Percentiles rank a stretch among this genome's conserved stretches.
phyloP scores from a whole-genome alignment of 2,329 filamentous ascomycete species.

The Cladosporium sp. region DNA sequence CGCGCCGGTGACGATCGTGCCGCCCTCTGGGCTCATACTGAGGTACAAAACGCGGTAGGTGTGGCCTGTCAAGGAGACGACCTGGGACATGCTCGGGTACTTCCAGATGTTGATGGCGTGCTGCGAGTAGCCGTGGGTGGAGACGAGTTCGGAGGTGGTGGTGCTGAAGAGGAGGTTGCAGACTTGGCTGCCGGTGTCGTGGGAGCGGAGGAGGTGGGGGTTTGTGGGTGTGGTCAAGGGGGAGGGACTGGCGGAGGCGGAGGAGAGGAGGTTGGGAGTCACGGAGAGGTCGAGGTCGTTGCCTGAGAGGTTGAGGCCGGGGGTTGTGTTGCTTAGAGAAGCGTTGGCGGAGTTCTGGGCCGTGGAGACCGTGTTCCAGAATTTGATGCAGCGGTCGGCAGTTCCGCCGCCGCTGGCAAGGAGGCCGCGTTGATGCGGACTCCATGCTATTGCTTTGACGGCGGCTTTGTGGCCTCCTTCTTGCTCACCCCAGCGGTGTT shows the following conservation, averaged over 20 bases:
- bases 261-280: conserved; percentile 24
- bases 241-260: conserved; percentile 30
- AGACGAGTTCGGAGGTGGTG: conserved; percentile 96
- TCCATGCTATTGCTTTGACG: conserved; percentile 98
- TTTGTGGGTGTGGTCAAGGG: conserved; percentile 35
- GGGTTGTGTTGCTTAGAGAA: conserved; percentile 20
- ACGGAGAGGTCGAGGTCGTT: conserved; percentile 24
- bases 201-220: conserved; percentile 61
- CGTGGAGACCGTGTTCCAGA: conserved; percentile 74
- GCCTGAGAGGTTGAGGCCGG: conserved; percentile 22
- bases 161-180: conserved; percentile 97
- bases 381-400: conserved; percentile 92
- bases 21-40: conserved; percentile 94
- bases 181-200: conserved; percentile 97
- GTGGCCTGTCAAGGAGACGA: conserved; percentile 90
- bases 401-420: conserved; percentile 96
- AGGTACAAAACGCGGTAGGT: conserved; percentile 95
- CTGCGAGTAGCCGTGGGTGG: conserved; percentile 94
- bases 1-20: conserved; percentile 90
- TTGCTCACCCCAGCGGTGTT: conserved; percentile 93
- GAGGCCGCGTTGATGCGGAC: conserved; percentile 87
- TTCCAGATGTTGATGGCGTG: conserved; percentile 99
- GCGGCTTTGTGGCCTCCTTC: conserved; percentile 93
- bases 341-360: conserved; percentile 38
- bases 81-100: conserved; percentile 96